These are phyloP conservation scores for Ceratobasidium sp. DNA, from an alignment of 1,284 basidiomycete genomes.

Conservation along the genomic window DNA sequence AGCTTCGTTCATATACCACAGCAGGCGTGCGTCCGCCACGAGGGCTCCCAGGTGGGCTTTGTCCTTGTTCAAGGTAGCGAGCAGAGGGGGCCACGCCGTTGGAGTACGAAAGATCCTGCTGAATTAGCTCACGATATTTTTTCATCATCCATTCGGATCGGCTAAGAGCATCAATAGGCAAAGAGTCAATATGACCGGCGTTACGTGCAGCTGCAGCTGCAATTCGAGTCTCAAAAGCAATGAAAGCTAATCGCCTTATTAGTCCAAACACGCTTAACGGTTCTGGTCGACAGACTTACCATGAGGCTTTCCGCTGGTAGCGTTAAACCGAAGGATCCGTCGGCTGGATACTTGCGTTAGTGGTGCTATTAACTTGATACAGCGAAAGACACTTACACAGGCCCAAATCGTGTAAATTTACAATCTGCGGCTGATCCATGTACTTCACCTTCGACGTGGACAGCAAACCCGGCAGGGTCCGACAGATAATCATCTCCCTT, in stretches of 20 bases:
- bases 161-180: slow-evolving; percentile 38
- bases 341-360: background rate
- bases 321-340: slow-evolving; percentile 24
- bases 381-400: slow-evolving; percentile 10
- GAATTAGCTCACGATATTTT: slow-evolving; percentile 35
- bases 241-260: slow-evolving; percentile 12
- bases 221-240: slow-evolving; percentile 28
- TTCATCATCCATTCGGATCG: slow-evolving; percentile 41
- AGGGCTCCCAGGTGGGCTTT: slow-evolving; percentile 34
- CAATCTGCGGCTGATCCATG: slow-evolving; percentile 24
- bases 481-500: slow-evolving; percentile 37
- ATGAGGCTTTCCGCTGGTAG: slow-evolving; percentile 31
- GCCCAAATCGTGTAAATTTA: slow-evolving; percentile 28
- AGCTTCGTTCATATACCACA: slow-evolving; percentile 39
- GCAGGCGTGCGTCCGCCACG: slow-evolving; percentile 10
- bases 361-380: background rate
- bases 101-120: slow-evolving; percentile 21
- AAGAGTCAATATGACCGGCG: slow-evolving; percentile 22
- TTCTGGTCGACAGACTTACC: background rate
- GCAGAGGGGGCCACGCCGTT: slow-evolving; percentile 30
- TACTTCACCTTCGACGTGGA: slow-evolving; percentile 38
- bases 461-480: slow-evolving; percentile 36
- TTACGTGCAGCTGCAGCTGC: slow-evolving; percentile 36
- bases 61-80: slow-evolving; percentile 20
- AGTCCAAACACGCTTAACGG: background rate